Conservation (phyloP, 306 rosid species). For the Argentina anserina region DNA sequence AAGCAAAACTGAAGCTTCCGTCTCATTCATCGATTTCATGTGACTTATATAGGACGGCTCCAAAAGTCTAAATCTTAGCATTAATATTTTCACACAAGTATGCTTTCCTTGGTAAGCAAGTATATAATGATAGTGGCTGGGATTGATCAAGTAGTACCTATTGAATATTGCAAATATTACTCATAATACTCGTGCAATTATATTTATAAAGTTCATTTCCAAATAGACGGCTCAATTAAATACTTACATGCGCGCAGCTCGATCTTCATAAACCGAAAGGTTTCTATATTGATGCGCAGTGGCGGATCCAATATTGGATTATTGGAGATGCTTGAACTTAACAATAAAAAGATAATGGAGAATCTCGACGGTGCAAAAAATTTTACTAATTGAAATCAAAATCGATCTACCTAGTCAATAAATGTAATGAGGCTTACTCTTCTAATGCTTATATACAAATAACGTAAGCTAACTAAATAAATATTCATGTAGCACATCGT, state of each 20-base stretch:
- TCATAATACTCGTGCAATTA: background rate
- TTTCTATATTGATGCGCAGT: background rate
- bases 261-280: background rate
- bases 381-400: too few species aligned
- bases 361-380: too few species aligned
- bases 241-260: background rate
- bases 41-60: slow-evolving; percentile 16
- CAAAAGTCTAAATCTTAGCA: background rate
- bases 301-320: too few species aligned
- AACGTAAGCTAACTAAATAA: too few species aligned
- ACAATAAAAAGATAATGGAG: too few species aligned
- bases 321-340: too few species aligned
- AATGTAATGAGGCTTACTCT: too few species aligned
- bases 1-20: slow-evolving; percentile 1
- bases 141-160: background rate
- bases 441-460: too few species aligned
- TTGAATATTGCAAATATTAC: background rate
- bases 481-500: too few species aligned
- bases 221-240: background rate
- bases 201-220: background rate
- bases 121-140: background rate
- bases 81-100: background rate
- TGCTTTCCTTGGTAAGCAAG: slow-evolving; percentile 1
- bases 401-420: too few species aligned
- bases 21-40: slow-evolving; percentile 10